phyloP scores from a whole-genome alignment of 176 grass and related monocot species.

The Guadua angustifolia region DNA sequence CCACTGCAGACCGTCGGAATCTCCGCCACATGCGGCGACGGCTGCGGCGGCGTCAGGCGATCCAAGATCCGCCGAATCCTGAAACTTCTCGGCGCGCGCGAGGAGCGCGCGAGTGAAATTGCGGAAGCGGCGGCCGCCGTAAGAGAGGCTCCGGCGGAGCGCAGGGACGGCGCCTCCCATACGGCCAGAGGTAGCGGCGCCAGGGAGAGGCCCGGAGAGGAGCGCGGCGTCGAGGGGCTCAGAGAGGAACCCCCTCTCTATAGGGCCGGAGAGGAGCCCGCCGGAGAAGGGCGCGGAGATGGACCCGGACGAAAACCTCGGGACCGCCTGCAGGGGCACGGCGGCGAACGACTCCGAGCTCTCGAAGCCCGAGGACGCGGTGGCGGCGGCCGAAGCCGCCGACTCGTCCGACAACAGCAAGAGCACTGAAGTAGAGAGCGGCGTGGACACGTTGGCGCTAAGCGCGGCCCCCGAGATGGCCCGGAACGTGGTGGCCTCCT shows the following conservation, averaged over 20 bases:
- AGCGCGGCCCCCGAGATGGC: slow-evolving; percentile 75
- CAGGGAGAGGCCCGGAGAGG: slow-evolving; percentile 70
- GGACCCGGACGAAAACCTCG: slow-evolving; percentile 70
- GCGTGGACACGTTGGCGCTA: slow-evolving; percentile 81
- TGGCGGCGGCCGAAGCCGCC: background rate
- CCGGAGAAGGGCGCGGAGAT: slow-evolving; percentile 63
- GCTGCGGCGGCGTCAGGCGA: slow-evolving; percentile 44
- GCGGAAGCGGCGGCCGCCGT: slow-evolving; percentile 53
- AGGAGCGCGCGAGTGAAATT: slow-evolving; percentile 53
- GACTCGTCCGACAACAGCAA: slow-evolving; percentile 47
- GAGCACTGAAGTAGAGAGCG: slow-evolving; percentile 72
- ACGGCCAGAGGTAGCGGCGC: slow-evolving; percentile 29
- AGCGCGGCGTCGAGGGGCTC: slow-evolving; percentile 71
- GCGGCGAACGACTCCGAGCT: slow-evolving; percentile 88
- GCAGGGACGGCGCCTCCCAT: slow-evolving; percentile 33
- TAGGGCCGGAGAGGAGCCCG: slow-evolving; percentile 65
- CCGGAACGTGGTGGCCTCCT: slow-evolving; percentile 59
- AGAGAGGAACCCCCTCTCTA: slow-evolving; percentile 69
- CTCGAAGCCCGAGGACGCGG: slow-evolving; percentile 60
- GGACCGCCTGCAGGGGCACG: slow-evolving; percentile 69
- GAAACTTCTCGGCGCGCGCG: slow-evolving; percentile 32
- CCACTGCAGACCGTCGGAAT: slow-evolving; percentile 62
- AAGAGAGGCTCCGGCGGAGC: slow-evolving; percentile 71
- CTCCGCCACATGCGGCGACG: slow-evolving; percentile 30
- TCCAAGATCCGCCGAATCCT: slow-evolving; percentile 20